Evolutionary conservation across 768 basidiomycete species (phyloP), one percentile per base, ranked within the genome.

Genomic region (Rhizopogon roseolus): DNA sequence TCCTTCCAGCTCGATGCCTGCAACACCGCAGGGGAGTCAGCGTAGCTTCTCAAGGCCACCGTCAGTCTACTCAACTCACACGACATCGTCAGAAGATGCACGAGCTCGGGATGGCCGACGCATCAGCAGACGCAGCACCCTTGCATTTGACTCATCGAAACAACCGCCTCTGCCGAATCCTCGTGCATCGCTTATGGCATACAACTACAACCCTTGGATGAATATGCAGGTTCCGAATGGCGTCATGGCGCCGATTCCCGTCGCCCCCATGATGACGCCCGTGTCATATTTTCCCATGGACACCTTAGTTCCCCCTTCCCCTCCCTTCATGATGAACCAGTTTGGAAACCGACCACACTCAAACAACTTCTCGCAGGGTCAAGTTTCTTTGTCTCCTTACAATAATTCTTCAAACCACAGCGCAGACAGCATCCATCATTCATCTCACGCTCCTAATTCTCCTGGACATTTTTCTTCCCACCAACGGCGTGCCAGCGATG

Each of bases 321-420:
- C 88, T 22, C 86, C 88, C 11, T 90, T 89, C 68, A 88, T 88
- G 84, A 77, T 86, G 71, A 81, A 81, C 52, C 77, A 81, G 54
- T 81, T 65, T 29, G 71, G 73, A 14, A 46, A 76, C 53, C 75
- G 80, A 29, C 73, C 77, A 22, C 69, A 66, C 19, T 64, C 66
- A 46, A 58, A 57, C 37, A 60, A 55, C 16, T 69, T 66, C 11
- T 69, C 63, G n/a, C 59, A 64, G 29, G 69, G 68, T 40, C 67
- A 69, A 10, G 65, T 66, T 0, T 63, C 71, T 16, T 59, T 60
- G n/a, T 57, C 54, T 32, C 60, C 60, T 38, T 69, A 59, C 22
- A 60, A 56, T 37, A 58, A 51, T 25, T 57, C 49, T n/a, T 57
- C 59, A 34, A 64, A 61, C 40, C 50, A 64, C 42, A 71, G 70